A percentile compares a stretch with the other conserved stretches of the same genome.
Evolutionary conservation across 495 filamentous ascomycete genomes (phyloP).

Genomic region (Annulohypoxylon stygium): DNA sequence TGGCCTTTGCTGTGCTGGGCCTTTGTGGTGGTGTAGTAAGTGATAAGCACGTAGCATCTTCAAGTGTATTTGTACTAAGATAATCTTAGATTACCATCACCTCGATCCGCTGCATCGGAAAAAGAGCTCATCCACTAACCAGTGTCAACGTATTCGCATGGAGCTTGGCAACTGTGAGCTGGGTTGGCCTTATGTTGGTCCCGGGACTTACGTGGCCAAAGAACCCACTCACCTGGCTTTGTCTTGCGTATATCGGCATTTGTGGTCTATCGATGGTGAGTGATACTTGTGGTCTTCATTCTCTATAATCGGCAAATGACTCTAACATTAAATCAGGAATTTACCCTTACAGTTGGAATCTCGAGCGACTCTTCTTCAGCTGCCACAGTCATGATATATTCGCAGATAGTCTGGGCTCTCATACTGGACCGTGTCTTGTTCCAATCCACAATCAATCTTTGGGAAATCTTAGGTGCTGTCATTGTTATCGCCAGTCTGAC

Average conservation of each 20-base stretch:
- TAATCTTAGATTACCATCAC: conserved; percentile 1
- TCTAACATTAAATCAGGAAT: conserved; percentile 1
- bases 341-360: neutral
- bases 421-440: conserved; percentile 2
- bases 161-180: conserved; percentile 1
- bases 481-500: conserved; percentile 1
- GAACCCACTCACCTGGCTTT: neutral
- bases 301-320: neutral
- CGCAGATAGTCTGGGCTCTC: conserved; percentile 9
- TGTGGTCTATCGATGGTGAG: conserved; percentile 5
- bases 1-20: neutral
- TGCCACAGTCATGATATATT: conserved; percentile 7
- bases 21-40: conserved; percentile 14
- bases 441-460: conserved; percentile 1
- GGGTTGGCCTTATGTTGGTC: neutral
- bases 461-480: conserved; percentile 1
- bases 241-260: neutral
- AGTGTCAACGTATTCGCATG: conserved; percentile 12
- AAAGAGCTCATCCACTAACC: conserved; percentile 1
- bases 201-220: conserved; percentile 6
- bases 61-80: neutral
- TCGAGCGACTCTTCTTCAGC: conserved; percentile 10
- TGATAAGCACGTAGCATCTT: neutral
- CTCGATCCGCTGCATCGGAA: conserved; percentile 6
- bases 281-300: neutral